phyloP scores from a whole-genome alignment of 805 yeast species.

The Suhomyces prunicola region DNA sequence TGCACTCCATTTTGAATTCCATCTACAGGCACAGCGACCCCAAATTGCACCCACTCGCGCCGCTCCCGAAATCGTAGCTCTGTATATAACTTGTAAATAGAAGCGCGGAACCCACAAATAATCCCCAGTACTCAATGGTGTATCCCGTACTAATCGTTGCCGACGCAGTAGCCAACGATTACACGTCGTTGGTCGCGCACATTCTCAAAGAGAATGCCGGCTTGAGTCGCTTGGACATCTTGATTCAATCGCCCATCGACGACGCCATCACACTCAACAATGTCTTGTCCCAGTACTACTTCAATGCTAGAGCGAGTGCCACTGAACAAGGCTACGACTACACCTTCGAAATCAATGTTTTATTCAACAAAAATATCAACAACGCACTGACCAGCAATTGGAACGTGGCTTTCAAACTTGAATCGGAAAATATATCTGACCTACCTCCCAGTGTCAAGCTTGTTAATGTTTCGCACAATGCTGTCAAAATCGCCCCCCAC shows the following conservation, averaged over 20 bases:
- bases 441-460: not conserved
- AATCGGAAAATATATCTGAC: not conserved
- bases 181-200: slow-evolving; percentile 7
- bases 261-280: slow-evolving; percentile 23
- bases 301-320: slow-evolving; percentile 20
- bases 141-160: slow-evolving; percentile 3
- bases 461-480: not conserved
- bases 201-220: slow-evolving; percentile 2
- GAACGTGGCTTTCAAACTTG: not conserved
- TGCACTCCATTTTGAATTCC: slow-evolving; percentile 9
- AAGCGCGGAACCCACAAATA: not conserved
- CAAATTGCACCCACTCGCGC: not conserved
- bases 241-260: slow-evolving; percentile 18
- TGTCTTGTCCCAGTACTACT: slow-evolving; percentile 29
- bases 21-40: slow-evolving; percentile 8
- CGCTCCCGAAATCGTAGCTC: not conserved
- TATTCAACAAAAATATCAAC: slow-evolving; percentile 18
- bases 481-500: not conserved
- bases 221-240: slow-evolving; percentile 20
- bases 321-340: slow-evolving; percentile 18
- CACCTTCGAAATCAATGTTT: slow-evolving; percentile 27
- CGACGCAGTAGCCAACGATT: slow-evolving; percentile 4
- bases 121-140: not conserved
- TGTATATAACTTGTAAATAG: not conserved
- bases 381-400: not conserved